Conservation (phyloP, 495 filamentous ascomycete genomes). For the Tuber microsphaerosporum region DNA sequence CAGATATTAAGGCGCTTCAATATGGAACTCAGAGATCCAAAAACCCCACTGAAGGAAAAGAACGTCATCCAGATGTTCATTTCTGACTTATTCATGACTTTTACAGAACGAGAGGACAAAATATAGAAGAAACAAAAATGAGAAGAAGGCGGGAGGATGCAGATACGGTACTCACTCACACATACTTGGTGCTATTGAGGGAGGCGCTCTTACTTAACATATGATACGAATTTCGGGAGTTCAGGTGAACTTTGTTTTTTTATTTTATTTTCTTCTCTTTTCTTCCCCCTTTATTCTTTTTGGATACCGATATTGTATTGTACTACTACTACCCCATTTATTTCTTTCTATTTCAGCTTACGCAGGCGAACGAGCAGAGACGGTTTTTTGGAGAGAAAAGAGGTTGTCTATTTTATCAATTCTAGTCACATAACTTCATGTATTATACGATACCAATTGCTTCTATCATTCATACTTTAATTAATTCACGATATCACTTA, state of each 20-base stretch:
- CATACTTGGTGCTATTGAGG: no score
- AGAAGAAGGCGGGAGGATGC: background rate
- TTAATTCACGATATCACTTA: no score
- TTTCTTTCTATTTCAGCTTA: background rate
- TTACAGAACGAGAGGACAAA: background rate
- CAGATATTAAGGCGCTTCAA: conserved; percentile 13
- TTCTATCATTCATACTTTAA: background rate
- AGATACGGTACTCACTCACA: background rate
- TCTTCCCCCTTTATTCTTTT: background rate
- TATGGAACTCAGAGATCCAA: conserved; percentile 5
- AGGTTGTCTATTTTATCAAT: background rate
- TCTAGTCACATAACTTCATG: background rate
- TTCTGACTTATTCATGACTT: conserved; percentile 7
- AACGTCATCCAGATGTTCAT: conserved; percentile 13
- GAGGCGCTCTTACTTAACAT: background rate
- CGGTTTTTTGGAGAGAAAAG: background rate
- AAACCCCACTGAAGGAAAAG: conserved; percentile 7
- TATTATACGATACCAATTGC: background rate
- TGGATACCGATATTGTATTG: background rate
- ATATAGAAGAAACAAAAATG: background rate
- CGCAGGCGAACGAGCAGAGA: background rate
- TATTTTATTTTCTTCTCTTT: background rate
- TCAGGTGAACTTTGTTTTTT: background rate
- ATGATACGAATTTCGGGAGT: background rate
- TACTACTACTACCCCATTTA: background rate